Conservation (phyloP, 176 grass and related monocot genomes). For the Avena eriantha region DNA sequence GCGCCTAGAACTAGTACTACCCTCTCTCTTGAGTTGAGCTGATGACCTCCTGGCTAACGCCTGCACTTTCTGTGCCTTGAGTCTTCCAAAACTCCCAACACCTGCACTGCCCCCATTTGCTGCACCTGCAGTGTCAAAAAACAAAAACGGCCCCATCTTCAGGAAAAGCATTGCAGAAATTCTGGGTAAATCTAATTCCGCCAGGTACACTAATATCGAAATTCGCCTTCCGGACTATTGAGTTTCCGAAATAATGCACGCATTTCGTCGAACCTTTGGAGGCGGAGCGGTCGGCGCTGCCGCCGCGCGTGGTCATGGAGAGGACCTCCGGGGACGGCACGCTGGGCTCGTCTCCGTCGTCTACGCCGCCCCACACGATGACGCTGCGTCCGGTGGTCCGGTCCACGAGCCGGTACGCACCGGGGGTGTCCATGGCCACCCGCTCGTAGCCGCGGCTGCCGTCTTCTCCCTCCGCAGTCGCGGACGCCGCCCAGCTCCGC, state of each 20-base stretch:
- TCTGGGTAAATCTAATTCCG: background rate
- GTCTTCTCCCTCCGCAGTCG: constrained; percentile 42
- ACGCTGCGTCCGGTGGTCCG: constrained; percentile 60
- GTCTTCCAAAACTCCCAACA: constrained; percentile 58
- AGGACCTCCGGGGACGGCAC: constrained; percentile 64
- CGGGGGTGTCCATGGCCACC: constrained; percentile 64
- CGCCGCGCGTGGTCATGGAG: constrained; percentile 39
- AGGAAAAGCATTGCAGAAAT: background rate
- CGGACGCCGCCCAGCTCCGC: constrained; percentile 38
- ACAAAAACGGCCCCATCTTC: constrained; percentile 15
- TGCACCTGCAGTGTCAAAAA: constrained; percentile 53
- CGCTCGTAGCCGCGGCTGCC: constrained; percentile 51
- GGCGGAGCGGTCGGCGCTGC: constrained; percentile 22
- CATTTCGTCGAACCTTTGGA: constrained; percentile 1
- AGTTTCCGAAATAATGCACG: background rate
- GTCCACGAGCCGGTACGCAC: constrained; percentile 82
- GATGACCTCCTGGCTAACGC: constrained; percentile 60
- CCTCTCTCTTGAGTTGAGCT: constrained; percentile 43
- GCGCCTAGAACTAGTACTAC: background rate
- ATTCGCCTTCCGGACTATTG: background rate
- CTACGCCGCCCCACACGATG: constrained; percentile 83
- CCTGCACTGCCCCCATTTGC: constrained; percentile 26
- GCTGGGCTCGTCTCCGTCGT: constrained; percentile 41
- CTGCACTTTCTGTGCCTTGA: constrained; percentile 74
- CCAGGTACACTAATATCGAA: background rate